Conservation (phyloP, 208 protist species). For the Crithidia thermophila region DNA sequence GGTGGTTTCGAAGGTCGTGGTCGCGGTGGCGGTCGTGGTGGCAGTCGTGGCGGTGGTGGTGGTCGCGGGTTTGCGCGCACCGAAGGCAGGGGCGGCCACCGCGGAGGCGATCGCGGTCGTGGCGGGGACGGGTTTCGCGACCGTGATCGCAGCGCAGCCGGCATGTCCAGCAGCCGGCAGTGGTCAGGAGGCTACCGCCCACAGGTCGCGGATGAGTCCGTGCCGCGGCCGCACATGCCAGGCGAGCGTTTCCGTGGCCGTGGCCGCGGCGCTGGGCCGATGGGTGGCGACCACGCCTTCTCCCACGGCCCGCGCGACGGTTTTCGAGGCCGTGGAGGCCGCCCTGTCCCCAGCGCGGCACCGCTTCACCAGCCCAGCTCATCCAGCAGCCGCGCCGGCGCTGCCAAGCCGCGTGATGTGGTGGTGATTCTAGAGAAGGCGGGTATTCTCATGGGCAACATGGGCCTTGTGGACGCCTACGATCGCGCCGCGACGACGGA, state of each 20-base stretch:
- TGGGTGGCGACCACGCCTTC: not conserved
- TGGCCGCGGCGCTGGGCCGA: constrained; percentile 1
- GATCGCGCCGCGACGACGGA: constrained; percentile 80
- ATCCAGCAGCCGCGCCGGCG: constrained; percentile 3
- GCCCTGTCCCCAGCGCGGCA: not conserved
- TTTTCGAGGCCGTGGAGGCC: not conserved
- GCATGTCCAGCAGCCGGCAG: constrained; percentile 39
- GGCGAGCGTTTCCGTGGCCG: constrained; percentile 23
- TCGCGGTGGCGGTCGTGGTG: constrained; percentile 10
- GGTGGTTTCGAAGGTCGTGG: constrained; percentile 15
- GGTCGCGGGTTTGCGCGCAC: constrained; percentile 14
- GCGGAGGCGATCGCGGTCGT: constrained; percentile 12
- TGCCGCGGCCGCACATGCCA: constrained; percentile 30
- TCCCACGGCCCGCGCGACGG: not conserved
- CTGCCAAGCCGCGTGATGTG: constrained; percentile 50
- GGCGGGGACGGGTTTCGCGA: constrained; percentile 24
- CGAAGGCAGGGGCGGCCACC: constrained; percentile 12
- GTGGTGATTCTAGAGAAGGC: constrained; percentile 90
- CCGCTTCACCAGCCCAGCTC: not conserved
- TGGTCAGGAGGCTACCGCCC: constrained; percentile 47
- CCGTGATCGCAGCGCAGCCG: constrained; percentile 29
- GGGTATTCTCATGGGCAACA: constrained; percentile 73
- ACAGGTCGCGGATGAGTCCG: constrained; percentile 54
- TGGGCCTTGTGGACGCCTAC: constrained; percentile 85
- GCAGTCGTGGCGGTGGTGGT: constrained; percentile 5